Evolutionary conservation across 2,329 filamentous ascomycete genomes (phyloP).

Genomic region (Diaporthe destruens): DNA sequence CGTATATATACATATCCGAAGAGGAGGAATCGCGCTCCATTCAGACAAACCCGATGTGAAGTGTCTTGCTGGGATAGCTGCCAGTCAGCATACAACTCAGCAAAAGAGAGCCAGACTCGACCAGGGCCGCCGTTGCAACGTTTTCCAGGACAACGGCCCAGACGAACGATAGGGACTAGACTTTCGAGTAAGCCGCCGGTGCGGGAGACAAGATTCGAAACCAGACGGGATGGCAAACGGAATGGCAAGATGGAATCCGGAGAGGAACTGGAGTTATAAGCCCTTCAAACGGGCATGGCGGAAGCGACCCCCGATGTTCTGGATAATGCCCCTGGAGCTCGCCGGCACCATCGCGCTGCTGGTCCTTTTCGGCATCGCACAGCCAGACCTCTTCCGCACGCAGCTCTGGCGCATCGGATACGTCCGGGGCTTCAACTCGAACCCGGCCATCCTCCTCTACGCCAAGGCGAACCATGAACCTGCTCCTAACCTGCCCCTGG

Average conservation of each 20-base stretch:
- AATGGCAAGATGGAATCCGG: constrained; percentile 37
- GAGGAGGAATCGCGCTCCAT: background rate
- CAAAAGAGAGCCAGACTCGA: background rate
- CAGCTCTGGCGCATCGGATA: constrained; percentile 80
- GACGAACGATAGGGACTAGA: background rate
- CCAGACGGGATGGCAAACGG: constrained; percentile 27
- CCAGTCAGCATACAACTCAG: constrained; percentile 39
- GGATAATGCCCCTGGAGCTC: constrained; percentile 75
- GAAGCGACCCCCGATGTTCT: constrained; percentile 70
- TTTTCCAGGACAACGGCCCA: background rate
- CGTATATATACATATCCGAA: background rate
- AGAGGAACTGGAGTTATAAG: constrained; percentile 59
- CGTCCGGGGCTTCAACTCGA: constrained; percentile 80
- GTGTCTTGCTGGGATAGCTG: constrained; percentile 37
- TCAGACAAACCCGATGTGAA: constrained; percentile 36
- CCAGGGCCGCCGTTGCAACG: background rate
- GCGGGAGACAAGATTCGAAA: constrained; percentile 16
- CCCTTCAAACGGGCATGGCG: constrained; percentile 72
- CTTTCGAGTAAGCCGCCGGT: background rate
- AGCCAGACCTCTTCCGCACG: constrained; percentile 79
- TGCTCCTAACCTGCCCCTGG: constrained; percentile 72
- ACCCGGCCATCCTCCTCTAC: constrained; percentile 76
- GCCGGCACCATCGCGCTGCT: constrained; percentile 73
- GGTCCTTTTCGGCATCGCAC: constrained; percentile 78
- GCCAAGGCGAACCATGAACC: constrained; percentile 79